Percentiles rank a stretch among this genome's conserved stretches.
These are phyloP conservation scores for Penicillium sp. DNA, from an alignment of 2,329 filamentous ascomycete genomes.

Conservation along the genomic window DNA sequence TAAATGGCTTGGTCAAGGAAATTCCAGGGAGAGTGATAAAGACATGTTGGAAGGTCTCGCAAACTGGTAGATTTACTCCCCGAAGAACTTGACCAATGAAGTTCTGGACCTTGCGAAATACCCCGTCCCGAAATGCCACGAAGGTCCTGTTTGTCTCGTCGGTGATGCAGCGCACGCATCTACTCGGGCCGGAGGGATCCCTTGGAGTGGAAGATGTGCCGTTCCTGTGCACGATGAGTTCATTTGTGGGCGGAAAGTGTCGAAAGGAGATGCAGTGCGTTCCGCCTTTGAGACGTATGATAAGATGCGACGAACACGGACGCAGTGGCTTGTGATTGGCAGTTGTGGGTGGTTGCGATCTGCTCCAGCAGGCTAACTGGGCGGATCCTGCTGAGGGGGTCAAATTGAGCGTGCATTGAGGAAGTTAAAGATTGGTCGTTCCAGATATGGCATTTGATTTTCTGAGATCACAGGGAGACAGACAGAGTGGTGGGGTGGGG, in stretches of 20 bases:
- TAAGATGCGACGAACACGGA: neutral
- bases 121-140: no score
- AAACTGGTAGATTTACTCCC: no score
- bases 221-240: no score
- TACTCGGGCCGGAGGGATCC: slow-evolving; percentile 5
- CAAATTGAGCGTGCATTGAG: slow-evolving; percentile 3
- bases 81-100: no score
- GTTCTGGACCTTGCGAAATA: no score
- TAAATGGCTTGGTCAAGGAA: no score
- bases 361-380: slow-evolving; percentile 8
- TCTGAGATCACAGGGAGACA: no score
- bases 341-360: slow-evolving; percentile 4
- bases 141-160: slow-evolving; percentile 42
- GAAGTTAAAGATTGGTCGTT: slow-evolving; percentile 3
- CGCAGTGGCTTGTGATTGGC: slow-evolving; percentile 3
- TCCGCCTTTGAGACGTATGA: neutral
- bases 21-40: no score
- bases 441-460: no score
- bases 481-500: no score
- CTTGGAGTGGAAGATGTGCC: no score
- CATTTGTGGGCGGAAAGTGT: neutral
- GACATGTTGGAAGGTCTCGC: no score
- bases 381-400: neutral
- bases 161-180: slow-evolving; percentile 14
- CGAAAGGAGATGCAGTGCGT: neutral